These are phyloP conservation scores for Pontederia crassipes DNA, from an alignment of 176 grass and related monocot genomes.

Conservation along the genomic window DNA sequence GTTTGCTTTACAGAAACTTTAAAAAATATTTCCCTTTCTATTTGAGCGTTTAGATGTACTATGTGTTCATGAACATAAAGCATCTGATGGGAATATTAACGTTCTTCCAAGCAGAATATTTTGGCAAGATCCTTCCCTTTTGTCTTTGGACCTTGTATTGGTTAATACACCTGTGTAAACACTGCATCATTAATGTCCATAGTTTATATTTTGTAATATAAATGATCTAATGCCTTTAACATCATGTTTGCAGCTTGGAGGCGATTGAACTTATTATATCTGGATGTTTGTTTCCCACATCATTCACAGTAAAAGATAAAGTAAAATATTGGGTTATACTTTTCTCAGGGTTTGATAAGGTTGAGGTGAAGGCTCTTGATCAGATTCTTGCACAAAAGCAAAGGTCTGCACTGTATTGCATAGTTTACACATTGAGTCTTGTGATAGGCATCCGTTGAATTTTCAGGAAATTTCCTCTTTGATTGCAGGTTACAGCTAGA, in stretches of 20 bases:
- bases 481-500: conserved; percentile 94
- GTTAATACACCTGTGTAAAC: too few species aligned
- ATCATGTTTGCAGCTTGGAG: conserved; percentile 61
- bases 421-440: conserved; percentile 14
- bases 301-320: conserved; percentile 69
- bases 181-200: too few species aligned
- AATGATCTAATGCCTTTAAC: conserved; percentile 12
- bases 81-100: too few species aligned
- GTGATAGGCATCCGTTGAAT: conserved; percentile 10
- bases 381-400: conserved; percentile 92
- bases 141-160: too few species aligned
- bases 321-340: conserved; percentile 86
- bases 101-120: too few species aligned
- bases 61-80: too few species aligned
- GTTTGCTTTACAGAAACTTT: too few species aligned
- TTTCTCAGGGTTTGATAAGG: conserved; percentile 82
- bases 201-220: too few species aligned
- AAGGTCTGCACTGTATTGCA: conserved; percentile 38
- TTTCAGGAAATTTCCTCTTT: conserved; percentile 25
- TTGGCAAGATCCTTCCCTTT: too few species aligned
- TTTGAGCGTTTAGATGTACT: too few species aligned
- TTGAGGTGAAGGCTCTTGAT: conserved; percentile 90
- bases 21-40: too few species aligned
- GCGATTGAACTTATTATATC: conserved; percentile 68
- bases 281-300: conserved; percentile 76